Percentiles rank a stretch among this genome's conserved stretches.
These are phyloP conservation scores for Arxiozyma bovina DNA, from an alignment of 1,139 yeast species.

Conservation along the genomic window DNA sequence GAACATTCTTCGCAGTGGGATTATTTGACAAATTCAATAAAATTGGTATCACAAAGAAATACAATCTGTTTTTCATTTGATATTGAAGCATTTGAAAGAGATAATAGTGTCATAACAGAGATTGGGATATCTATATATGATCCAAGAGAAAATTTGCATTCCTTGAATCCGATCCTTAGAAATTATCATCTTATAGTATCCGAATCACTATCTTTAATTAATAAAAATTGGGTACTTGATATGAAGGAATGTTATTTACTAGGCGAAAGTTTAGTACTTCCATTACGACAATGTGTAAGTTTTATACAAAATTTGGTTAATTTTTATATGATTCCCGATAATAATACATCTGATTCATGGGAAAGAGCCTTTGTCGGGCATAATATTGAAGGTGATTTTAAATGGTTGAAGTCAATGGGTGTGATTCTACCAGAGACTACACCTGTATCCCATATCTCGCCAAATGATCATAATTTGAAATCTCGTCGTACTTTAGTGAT, in stretches of 20 bases:
- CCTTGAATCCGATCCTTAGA: constrained; percentile 27
- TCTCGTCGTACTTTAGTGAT: constrained; percentile 33
- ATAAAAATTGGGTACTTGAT: constrained; percentile 57
- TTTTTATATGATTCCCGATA: constrained; percentile 32
- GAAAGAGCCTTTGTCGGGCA: constrained; percentile 55
- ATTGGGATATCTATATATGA: constrained; percentile 63
- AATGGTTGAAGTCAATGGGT: constrained; percentile 43
- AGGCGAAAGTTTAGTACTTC: constrained; percentile 44
- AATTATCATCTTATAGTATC: constrained; percentile 50
- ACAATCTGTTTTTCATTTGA: constrained; percentile 48
- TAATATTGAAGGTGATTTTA: constrained; percentile 52
- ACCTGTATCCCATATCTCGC: neutral
- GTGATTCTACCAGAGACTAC: constrained; percentile 33
- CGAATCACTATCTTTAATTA: constrained; percentile 41
- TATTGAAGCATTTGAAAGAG: constrained; percentile 56
- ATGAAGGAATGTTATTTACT: constrained; percentile 49
- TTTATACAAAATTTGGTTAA: constrained; percentile 40
- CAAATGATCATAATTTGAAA: neutral
- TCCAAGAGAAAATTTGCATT: constrained; percentile 35
- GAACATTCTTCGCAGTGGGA: constrained; percentile 16
- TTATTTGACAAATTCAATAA: constrained; percentile 21
- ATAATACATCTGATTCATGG: constrained; percentile 18
- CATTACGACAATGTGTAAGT: constrained; percentile 32
- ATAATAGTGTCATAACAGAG: constrained; percentile 46
- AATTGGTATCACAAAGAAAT: constrained; percentile 23